phyloP scores from a whole-genome alignment of 2,329 filamentous ascomycete genomes.

The Claviceps maximensis region DNA sequence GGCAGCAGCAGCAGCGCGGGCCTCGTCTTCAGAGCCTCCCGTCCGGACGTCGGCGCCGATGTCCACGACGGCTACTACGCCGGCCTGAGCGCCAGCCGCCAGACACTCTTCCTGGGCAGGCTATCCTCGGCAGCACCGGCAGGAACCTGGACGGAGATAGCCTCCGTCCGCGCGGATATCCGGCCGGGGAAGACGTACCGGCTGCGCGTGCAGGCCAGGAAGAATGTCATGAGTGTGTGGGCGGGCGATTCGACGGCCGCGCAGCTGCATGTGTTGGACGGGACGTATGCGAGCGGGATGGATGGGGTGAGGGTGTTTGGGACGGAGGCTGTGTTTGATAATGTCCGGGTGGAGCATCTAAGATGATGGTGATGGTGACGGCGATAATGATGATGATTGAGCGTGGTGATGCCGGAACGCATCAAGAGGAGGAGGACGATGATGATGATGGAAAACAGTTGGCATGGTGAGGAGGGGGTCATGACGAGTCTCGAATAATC shows the following conservation, averaged over 20 bases:
- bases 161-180: slow-evolving; percentile 3
- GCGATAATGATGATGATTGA: background rate
- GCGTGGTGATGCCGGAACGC: too few relatives aligned
- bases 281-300: slow-evolving; percentile 7
- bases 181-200: slow-evolving; percentile 3
- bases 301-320: slow-evolving; percentile 9
- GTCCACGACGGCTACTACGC: slow-evolving; percentile 17
- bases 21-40: slow-evolving; percentile 22
- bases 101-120: slow-evolving; percentile 12
- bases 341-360: slow-evolving; percentile 8
- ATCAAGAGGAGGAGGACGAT: too few relatives aligned
- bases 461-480: too few relatives aligned
- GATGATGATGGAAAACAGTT: too few relatives aligned
- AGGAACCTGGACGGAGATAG: slow-evolving; percentile 6
- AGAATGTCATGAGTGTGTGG: slow-evolving; percentile 6
- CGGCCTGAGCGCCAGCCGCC: slow-evolving; percentile 14
- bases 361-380: background rate
- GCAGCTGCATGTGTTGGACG: slow-evolving; percentile 7
- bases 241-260: slow-evolving; percentile 6
- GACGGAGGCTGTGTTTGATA: slow-evolving; percentile 11
- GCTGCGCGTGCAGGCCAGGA: slow-evolving; percentile 7
- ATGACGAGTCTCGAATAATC: too few relatives aligned
- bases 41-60: slow-evolving; percentile 6
- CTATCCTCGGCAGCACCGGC: background rate
- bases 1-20: slow-evolving; percentile 14